Conservation (phyloP, 331 rosid species). For the Pyrus hybrid region DNA sequence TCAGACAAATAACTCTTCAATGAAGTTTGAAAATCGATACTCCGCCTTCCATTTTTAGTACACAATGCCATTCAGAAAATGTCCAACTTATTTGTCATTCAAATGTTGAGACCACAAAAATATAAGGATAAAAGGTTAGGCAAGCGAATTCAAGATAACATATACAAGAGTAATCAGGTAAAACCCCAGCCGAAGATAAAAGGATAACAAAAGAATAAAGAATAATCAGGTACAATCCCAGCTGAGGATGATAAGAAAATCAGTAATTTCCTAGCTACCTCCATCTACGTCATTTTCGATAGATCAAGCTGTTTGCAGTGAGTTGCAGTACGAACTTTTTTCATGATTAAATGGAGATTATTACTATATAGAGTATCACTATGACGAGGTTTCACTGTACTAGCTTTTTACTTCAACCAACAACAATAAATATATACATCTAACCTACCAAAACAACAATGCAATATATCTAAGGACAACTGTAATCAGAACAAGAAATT, state of each 20-base stretch:
- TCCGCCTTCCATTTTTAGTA: neutral
- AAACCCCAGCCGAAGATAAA: no score
- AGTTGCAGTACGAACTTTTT: neutral
- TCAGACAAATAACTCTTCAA: neutral
- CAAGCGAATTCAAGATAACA: no score
- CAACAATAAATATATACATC: no score
- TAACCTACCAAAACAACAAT: neutral
- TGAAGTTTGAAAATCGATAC: neutral
- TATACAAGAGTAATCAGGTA: no score
- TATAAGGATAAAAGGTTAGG: neutral
- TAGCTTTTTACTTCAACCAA: no score
- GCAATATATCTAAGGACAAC: no score
- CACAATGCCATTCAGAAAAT: neutral
- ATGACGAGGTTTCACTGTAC: no score
- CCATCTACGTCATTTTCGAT: neutral
- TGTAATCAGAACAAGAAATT: neutral
- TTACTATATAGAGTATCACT: no score
- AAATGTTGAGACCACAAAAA: neutral
- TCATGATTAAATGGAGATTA: no score
- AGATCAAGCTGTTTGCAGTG: neutral
- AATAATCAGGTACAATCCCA: no score
- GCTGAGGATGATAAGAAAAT: no score
- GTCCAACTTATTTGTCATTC: neutral
- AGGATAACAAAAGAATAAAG: no score
- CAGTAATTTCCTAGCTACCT: neutral